Evolutionary conservation across 306 rosid genomes (phyloP), one percentile per base, ranked within the genome.

Genomic region (Oxytropis ochrocephala): DNA sequence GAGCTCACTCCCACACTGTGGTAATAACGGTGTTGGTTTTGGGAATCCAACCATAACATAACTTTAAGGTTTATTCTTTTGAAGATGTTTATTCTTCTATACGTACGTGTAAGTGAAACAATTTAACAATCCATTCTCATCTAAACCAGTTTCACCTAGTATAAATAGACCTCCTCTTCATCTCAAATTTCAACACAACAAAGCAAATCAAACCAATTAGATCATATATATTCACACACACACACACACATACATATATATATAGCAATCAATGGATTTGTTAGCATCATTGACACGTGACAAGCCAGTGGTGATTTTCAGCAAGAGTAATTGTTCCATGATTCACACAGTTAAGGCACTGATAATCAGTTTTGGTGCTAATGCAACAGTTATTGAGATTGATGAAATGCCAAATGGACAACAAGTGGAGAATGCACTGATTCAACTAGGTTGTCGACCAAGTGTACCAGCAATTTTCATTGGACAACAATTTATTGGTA

Each of bases 231-330:
- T 21, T 21, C 24, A 1, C 2, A 1, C 29, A 24, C n/a, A n/a
- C n/a, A n/a, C n/a, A n/a, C n/a, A n/a, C n/a, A n/a, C n/a, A n/a
- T n/a, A n/a, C n/a, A n/a, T n/a, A n/a, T n/a, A n/a, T 24, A 1
- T 3, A 24, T 30, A 57, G 72, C 11, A 70, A 90, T 91, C 11
- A 70, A 90, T 91, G 92, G 89, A 91, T 43, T 51, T 29, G 42
- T 70, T 91, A 62, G 65, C 70, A 53, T 73, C 78, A 66, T 60
- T 91, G 78, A 87, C 79, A 2, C 81, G 73, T 12, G 88, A 85
- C n/a, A 91, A 72, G 64, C 86, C 95, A 36, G 92, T 88, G 24
- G 95, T 82, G 78, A 81, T 91, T 48, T 91, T 91, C 86, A 86
- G 90, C 88, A 82, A 70, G 82, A 88, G 86, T 71, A 69, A 51